phyloP scores from a whole-genome alignment of 2,329 filamentous ascomycete species.

The Fusarium albosuccineum region DNA sequence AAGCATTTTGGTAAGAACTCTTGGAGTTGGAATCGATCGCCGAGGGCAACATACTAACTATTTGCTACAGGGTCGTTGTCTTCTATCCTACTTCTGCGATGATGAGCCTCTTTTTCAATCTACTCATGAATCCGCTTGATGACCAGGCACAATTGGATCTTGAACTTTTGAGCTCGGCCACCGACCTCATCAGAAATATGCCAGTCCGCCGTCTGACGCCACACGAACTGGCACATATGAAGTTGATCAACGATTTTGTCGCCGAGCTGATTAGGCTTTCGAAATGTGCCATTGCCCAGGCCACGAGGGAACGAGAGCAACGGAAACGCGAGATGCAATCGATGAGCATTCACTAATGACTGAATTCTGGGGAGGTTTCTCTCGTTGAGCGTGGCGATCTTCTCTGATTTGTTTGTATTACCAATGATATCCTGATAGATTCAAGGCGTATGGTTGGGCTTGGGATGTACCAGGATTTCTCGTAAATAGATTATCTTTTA shows the following conservation, averaged over 20 bases:
- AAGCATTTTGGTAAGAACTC: slow-evolving; percentile 63
- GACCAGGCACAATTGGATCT: slow-evolving; percentile 60
- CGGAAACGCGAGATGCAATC: background rate
- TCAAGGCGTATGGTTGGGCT: background rate
- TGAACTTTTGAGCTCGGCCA: slow-evolving; percentile 58
- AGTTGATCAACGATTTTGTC: slow-evolving; percentile 58
- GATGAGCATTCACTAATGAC: background rate
- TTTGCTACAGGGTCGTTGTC: slow-evolving; percentile 60
- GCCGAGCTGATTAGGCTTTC: slow-evolving; percentile 59
- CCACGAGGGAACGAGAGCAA: slow-evolving; percentile 2
- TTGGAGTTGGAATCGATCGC: too few relatives aligned
- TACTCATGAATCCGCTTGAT: slow-evolving; percentile 62
- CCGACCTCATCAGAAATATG: slow-evolving; percentile 59
- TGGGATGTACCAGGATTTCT: too few relatives aligned
- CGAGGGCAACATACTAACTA: too few relatives aligned
- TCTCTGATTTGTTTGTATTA: background rate
- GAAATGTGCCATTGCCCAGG: slow-evolving; percentile 55
- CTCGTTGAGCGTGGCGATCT: background rate
- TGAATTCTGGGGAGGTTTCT: background rate
- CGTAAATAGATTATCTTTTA: background rate
- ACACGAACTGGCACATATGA: slow-evolving; percentile 56
- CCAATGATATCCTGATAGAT: background rate
- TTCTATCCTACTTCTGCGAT: slow-evolving; percentile 70
- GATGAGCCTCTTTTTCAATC: slow-evolving; percentile 67
- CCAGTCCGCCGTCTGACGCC: slow-evolving; percentile 45